Percentiles rank a stretch among this genome's conserved stretches.
phyloP scores from a whole-genome alignment of 352 stramenopile genomes.

The Phytopythium vexans region DNA sequence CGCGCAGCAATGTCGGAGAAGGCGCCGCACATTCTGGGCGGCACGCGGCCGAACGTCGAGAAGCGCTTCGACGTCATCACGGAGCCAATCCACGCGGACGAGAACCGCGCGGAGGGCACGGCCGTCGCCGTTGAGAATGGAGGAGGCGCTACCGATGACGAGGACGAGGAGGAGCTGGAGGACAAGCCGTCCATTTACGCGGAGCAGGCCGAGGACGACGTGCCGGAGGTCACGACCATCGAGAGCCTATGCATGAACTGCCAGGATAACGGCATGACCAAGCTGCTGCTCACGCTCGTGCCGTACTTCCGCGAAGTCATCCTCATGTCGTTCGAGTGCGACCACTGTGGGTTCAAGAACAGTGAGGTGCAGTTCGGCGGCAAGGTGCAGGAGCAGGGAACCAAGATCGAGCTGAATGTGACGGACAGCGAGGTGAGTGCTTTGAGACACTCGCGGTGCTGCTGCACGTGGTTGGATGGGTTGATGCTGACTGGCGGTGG shows the following conservation, averaged over 20 bases:
- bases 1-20: constrained; percentile 49
- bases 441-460: constrained; percentile 3
- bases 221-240: constrained; percentile 56
- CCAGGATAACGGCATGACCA: constrained; percentile 79
- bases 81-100: constrained; percentile 15
- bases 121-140: constrained; percentile 1
- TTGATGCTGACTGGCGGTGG: too few relatives aligned
- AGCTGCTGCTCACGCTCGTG: constrained; percentile 91
- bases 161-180: constrained; percentile 8
- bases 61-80: constrained; percentile 46
- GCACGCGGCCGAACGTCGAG: constrained; percentile 54
- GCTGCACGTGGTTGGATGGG: background rate
- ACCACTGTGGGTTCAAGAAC: constrained; percentile 83
- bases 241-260: constrained; percentile 92
- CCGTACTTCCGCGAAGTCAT: constrained; percentile 95
- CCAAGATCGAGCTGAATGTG: constrained; percentile 54
- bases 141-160: background rate
- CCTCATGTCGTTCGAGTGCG: constrained; percentile 91
- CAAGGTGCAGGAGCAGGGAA: constrained; percentile 64
- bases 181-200: constrained; percentile 31
- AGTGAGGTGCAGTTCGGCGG: constrained; percentile 70
- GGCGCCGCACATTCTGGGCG: constrained; percentile 48
- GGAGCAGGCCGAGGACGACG: constrained; percentile 46
- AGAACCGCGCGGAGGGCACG: background rate
- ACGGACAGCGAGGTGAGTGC: constrained; percentile 22